Evolutionary conservation across 2,329 filamentous ascomycete genomes (phyloP).

Genomic region (Seiridium cupressi): DNA sequence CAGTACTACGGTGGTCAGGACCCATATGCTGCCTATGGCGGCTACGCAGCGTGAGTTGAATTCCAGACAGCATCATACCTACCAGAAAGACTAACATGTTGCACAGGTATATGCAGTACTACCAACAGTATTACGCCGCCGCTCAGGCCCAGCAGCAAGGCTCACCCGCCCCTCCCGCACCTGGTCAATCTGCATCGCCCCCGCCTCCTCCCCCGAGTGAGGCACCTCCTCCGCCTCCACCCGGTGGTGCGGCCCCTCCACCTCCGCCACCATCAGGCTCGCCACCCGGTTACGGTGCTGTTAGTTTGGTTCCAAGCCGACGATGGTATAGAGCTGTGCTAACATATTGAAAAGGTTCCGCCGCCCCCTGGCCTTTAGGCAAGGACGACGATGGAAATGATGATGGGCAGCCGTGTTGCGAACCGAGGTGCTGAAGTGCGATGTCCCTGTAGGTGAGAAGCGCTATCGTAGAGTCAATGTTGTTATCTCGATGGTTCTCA

Average conservation of each 20-base stretch:
- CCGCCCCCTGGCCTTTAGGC: slow-evolving; percentile 53
- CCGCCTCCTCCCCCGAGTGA: slow-evolving; percentile 58
- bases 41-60: slow-evolving; percentile 68
- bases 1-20: slow-evolving; percentile 76
- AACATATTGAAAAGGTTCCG: slow-evolving; percentile 41
- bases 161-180: slow-evolving; percentile 38
- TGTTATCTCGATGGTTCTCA: too few relatives aligned
- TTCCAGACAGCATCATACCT: too few relatives aligned
- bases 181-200: slow-evolving; percentile 47
- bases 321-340: slow-evolving; percentile 11
- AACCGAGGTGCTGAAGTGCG: too few relatives aligned
- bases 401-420: too few relatives aligned
- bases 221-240: slow-evolving; percentile 63
- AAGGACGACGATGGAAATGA: background rate
- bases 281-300: slow-evolving; percentile 63
- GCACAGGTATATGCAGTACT: slow-evolving; percentile 63
- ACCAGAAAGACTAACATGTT: slow-evolving; percentile 10
- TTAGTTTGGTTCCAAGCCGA: slow-evolving; percentile 37
- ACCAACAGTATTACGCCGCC: slow-evolving; percentile 67
- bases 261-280: slow-evolving; percentile 56
- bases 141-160: slow-evolving; percentile 49
- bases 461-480: too few relatives aligned
- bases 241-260: slow-evolving; percentile 49
- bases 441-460: too few relatives aligned
- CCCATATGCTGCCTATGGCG: slow-evolving; percentile 88